Evolutionary conservation across 1,139 yeast genomes (phyloP), one percentile per base, ranked within the genome.

Genomic region (Saccharomyces hybrid): DNA sequence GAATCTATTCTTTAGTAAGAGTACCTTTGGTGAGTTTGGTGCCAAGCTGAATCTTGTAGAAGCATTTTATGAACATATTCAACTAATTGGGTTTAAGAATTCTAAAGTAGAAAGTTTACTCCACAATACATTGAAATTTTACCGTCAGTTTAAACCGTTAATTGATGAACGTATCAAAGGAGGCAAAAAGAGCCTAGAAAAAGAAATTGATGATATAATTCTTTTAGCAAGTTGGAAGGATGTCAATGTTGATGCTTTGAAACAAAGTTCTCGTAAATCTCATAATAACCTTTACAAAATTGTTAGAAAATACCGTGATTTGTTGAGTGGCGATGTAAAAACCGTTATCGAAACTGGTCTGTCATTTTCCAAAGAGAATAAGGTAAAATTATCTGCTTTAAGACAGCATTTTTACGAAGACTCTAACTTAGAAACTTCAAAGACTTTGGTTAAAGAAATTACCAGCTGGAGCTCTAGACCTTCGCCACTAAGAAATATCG

Each of bases 151-250:
- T 64, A 55, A 68, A 6, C 74, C 79, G 0, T 66, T 70, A 3
- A 73, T 91, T 16, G 67, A 70, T 1, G 79, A 78, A 0, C 72
- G 74, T 20, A 70, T 90, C 26, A 65, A 63, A 0, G 68, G 70
- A 1, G 77, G 78, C 0, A 82, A 78, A 66, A 80, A 78, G 61
- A 70, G 72, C 5, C 73, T 93, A 46, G 90, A 85, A 58, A 91
- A 90, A 65, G 93, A 89, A 53, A 80, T 93, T 27, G 78, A 82
- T 48, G 99, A 95, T 57, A 85, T 90, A 4, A 89, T 93, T 51
- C 73, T 89, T 51, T 76, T 95, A 30, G 97, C 98, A 1, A 88
- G 97, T 66, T 95, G 99, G 98, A 90, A 91, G 64, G 99, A 95
- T 71, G 93, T 91, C 11, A 95, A 95, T 65, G 83, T 90, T 50